Conservation (phyloP, 2,329 filamentous ascomycete species). For the Fusarium newnesense region DNA sequence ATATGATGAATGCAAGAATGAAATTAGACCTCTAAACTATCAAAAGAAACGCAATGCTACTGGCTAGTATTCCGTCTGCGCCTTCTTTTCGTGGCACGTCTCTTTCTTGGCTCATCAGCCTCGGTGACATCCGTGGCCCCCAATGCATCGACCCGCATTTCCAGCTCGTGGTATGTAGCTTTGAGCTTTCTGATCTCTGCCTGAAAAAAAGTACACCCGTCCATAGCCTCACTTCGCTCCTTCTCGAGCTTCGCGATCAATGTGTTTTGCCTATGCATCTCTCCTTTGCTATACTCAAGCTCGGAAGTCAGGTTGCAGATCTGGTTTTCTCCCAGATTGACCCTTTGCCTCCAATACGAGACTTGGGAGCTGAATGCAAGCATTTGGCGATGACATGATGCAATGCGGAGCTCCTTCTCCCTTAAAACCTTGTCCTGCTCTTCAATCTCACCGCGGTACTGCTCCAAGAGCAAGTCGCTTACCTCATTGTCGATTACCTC, state of each 20-base stretch:
- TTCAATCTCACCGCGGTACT: neutral
- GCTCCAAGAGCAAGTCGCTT: neutral
- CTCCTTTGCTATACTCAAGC: neutral
- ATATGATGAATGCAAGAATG: neutral
- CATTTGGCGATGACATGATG: neutral
- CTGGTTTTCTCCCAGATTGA: neutral
- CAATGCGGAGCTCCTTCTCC: neutral
- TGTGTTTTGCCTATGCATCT: neutral
- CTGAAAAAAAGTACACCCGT: neutral
- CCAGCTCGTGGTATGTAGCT: neutral
- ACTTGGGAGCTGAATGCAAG: neutral
- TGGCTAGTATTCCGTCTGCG: neutral
- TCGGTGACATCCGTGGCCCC: neutral
- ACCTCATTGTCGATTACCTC: neutral
- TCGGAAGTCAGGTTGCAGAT: neutral
- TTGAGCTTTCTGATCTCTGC: neutral
- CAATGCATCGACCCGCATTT: neutral
- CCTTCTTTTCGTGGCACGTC: neutral
- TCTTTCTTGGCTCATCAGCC: neutral
- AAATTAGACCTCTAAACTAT: neutral
- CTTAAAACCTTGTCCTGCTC: neutral
- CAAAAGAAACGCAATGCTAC: neutral
- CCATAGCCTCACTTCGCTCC: slow-evolving; percentile 2
- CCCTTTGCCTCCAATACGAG: neutral
- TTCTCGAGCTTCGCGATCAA: neutral